Base-by-base conservation (phyloP, 805 yeast species). In the Candida dajiaensis region DNA sequence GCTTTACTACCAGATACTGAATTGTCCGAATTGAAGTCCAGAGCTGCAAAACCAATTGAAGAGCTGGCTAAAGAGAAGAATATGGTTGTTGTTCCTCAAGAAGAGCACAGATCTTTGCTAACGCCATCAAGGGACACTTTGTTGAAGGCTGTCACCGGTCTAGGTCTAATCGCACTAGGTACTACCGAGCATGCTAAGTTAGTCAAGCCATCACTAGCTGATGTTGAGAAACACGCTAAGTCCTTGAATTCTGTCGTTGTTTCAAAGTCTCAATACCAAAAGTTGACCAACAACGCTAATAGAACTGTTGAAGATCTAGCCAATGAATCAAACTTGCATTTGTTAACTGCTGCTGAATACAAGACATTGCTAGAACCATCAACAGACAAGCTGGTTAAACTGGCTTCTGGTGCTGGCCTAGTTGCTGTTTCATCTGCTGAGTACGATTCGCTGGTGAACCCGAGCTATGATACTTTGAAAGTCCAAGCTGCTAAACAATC, bases 111-210 rank as follows among this genome's bases (percentile, higher is more conserved):
- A 15, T 13, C 51, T 6, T 33, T 57, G 23, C 12, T 42, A 16
- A 40, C 43, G 16, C 63, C 61, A 31, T 47, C 59, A 0, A 47
- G 40, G 25, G 52, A 48, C 6, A 23, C 38, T 2, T 21, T 55
- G 4, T 26, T 46, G 7, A 47, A 45, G 3, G 23, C 35, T 6
- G 45, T 48, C 23, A 22, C 51, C 18, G 49, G 43, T 20, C 16
- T 40, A 29, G 53, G 53, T 13, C 21, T 50, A 15, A 45, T 45
- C 8, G 10, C 43, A 6, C 18, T 50, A 8, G 38, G 46, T 16
- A 35, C 42, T 22, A 13, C 48, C 3, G 51, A 47, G 16, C 48
- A 42, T 35, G 31, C 38, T 6, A 44, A 35, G n/a, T 38, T 50
- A 11, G 21, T 38, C 7, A 42, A 47, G n/a, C 53, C 53, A 38